phyloP scores from a whole-genome alignment of 2,329 filamentous ascomycete genomes.

The Neonectria ditissima region DNA sequence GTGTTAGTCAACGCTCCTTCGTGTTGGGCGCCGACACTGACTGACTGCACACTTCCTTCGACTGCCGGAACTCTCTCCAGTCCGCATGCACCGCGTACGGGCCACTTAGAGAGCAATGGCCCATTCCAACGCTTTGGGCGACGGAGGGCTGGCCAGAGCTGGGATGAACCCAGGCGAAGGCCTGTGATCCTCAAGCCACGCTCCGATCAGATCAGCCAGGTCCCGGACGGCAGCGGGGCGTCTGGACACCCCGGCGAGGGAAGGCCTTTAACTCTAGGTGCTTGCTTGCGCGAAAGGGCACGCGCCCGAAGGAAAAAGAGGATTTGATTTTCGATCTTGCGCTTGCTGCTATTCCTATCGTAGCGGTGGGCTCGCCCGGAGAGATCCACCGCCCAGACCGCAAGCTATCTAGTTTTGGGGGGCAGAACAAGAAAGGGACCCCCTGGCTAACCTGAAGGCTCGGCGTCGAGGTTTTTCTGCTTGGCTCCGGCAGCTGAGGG shows the following conservation, averaged over 20 bases:
- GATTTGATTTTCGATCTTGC: constrained; percentile 8
- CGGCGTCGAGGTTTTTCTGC: constrained; percentile 11
- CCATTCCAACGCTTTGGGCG: constrained; percentile 1
- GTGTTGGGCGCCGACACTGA: constrained; percentile 14
- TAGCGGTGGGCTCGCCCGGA: constrained; percentile 11
- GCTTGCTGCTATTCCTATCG: constrained; percentile 32
- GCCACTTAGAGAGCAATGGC: background rate
- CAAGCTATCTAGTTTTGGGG: constrained; percentile 7
- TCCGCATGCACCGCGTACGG: background rate
- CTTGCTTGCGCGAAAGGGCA: background rate
- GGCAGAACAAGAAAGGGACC: constrained; percentile 5
- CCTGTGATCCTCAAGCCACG: constrained; percentile 46
- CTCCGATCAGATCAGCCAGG: constrained; percentile 44
- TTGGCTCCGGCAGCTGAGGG: constrained; percentile 3
- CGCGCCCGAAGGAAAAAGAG: constrained; percentile 4
- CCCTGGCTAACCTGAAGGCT: constrained; percentile 14
- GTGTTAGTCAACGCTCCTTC: constrained; percentile 5
- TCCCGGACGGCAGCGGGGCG: constrained; percentile 17
- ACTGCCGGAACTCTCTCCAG: constrained; percentile 1
- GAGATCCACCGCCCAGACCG: constrained; percentile 9
- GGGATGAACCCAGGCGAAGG: constrained; percentile 40
- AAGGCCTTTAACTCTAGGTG: background rate
- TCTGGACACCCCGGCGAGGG: constrained; percentile 1
- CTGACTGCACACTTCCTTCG: constrained; percentile 1
- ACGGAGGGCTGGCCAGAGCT: constrained; percentile 10